A percentile compares a stretch with the other conserved stretches of the same genome.
Evolutionary conservation across 805 yeast species (phyloP).

Genomic region (Candida piceae): DNA sequence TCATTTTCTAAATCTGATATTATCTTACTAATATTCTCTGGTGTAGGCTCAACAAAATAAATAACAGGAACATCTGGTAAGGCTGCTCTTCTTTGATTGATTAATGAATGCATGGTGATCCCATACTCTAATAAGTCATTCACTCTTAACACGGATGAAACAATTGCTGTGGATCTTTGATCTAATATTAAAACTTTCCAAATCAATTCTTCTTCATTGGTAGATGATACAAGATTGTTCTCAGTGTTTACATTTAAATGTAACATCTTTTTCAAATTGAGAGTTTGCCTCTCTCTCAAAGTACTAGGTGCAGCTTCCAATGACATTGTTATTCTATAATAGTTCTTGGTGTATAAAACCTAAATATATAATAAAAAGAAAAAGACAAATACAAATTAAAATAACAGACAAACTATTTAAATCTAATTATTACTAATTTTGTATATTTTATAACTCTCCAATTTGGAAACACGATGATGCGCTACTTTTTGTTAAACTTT

Average conservation of each 20-base stretch:
- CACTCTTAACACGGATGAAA: slow-evolving; percentile 88
- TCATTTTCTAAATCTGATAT: slow-evolving; percentile 69
- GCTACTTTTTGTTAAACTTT: too few species aligned
- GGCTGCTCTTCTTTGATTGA: slow-evolving; percentile 68
- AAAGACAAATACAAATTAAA: neutral
- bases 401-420: neutral
- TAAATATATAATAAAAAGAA: too few species aligned
- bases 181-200: slow-evolving; percentile 94
- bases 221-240: slow-evolving; percentile 44
- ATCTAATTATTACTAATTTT: too few species aligned
- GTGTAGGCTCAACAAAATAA: slow-evolving; percentile 85
- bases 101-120: slow-evolving; percentile 80
- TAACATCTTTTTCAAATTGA: slow-evolving; percentile 72
- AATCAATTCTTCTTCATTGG: slow-evolving; percentile 59
- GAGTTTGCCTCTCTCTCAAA: slow-evolving; percentile 27
- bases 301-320: slow-evolving; percentile 15
- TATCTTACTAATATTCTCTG: slow-evolving; percentile 64
- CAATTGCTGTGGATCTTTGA: slow-evolving; percentile 70
- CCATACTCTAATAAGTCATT: slow-evolving; percentile 88
- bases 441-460: too few species aligned
- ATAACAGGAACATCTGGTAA: slow-evolving; percentile 93
- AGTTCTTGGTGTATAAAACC: too few species aligned
- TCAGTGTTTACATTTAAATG: slow-evolving; percentile 76
- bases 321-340: slow-evolving; percentile 12
- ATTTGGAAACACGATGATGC: too few species aligned